Evolutionary conservation across 225 moss, liverwort and hornwort species (phyloP).

Genomic region (Polytrichum formosum): DNA sequence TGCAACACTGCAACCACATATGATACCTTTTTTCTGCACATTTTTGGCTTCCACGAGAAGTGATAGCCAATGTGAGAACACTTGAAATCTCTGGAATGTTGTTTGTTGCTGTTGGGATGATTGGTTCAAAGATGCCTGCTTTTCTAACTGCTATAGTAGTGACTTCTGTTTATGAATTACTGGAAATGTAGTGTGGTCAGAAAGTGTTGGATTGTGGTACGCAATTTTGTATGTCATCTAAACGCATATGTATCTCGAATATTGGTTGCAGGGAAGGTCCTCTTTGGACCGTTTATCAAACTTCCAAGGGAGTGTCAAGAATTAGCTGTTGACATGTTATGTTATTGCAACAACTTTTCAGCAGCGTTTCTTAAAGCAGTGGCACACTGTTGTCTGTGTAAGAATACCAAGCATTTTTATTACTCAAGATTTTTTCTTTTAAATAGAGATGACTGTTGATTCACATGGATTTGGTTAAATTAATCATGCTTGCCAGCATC

Average conservation of each 20-base stretch:
- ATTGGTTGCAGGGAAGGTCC: constrained; percentile 55
- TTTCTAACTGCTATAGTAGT: neutral
- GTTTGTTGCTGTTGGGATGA: neutral
- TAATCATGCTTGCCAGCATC: no score
- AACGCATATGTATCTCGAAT: neutral
- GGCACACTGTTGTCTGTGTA: constrained; percentile 82
- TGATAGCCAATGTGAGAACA: constrained; percentile 26
- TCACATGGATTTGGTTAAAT: no score
- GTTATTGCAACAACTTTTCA: constrained; percentile 69
- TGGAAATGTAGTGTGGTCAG: no score
- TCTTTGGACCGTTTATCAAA: constrained; percentile 85
- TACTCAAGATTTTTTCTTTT: no score
- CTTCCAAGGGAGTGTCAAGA: constrained; percentile 76
- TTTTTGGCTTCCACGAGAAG: constrained; percentile 53
- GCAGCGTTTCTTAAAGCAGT: constrained; percentile 67
- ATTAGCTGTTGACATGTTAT: constrained; percentile 70
- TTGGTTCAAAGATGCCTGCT: neutral
- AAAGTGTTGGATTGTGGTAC: no score
- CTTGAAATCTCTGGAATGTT: neutral
- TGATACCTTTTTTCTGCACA: constrained; percentile 93
- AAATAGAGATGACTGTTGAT: no score
- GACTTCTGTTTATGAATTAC: no score
- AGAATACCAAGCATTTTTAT: constrained; percentile 18
- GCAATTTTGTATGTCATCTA: neutral
- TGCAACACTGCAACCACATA: constrained; percentile 69